Conservation (phyloP, 768 basidiomycete genomes). For the Asterophora parasitica region DNA sequence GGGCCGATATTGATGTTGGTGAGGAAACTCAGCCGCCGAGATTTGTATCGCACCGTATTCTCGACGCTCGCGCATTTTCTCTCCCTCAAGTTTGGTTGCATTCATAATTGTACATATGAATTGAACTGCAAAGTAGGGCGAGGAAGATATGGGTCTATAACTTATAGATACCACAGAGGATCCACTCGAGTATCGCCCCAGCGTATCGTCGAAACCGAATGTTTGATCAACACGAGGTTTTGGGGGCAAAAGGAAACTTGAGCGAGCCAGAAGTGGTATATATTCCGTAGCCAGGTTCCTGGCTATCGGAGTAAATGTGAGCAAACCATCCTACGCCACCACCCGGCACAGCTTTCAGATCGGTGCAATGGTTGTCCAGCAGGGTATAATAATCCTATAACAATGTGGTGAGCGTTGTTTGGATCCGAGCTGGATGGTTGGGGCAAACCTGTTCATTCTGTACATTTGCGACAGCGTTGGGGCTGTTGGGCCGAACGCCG, state of each 20-base stretch:
- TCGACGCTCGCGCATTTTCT: too few species aligned
- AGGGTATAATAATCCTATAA: conserved; percentile 55
- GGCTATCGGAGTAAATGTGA: conserved; percentile 67
- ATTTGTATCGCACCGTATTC: too few species aligned
- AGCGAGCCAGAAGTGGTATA: conserved; percentile 41
- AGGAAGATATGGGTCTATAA: too few species aligned
- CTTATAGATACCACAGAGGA: too few species aligned
- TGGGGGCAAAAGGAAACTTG: conserved; percentile 66
- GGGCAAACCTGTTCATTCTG: conserved; percentile 53
- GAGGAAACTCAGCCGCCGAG: too few species aligned
- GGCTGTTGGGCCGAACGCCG: conserved; percentile 63
- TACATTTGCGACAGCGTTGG: conserved; percentile 53
- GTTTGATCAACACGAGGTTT: conserved; percentile 47
- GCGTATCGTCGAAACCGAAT: background rate
- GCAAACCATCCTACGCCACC: conserved; percentile 82
- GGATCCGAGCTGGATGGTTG: background rate
- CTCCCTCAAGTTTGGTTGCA: too few species aligned
- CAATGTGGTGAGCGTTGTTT: conserved; percentile 4
- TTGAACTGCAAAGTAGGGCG: too few species aligned
- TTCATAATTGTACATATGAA: too few species aligned
- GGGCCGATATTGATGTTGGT: too few species aligned
- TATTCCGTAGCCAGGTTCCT: conserved; percentile 69
- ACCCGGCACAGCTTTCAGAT: conserved; percentile 52
- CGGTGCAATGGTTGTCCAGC: conserved; percentile 57
- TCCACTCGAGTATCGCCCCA: background rate